phyloP scores from a whole-genome alignment of 73 alveolate species.

The Breviolum minutum region DNA sequence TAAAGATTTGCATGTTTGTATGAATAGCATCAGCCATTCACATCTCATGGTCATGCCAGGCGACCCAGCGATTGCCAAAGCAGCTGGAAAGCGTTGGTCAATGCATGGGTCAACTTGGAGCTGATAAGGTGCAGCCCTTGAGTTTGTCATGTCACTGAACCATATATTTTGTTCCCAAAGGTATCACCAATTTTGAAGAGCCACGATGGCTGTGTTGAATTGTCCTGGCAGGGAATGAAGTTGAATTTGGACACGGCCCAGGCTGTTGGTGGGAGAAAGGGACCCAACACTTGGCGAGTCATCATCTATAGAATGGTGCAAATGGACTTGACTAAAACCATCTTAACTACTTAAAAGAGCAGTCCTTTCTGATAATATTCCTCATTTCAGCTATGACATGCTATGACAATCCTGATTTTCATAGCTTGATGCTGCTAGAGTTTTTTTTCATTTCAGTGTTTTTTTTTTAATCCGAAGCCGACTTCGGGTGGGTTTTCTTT shows the following conservation, averaged over 20 bases:
- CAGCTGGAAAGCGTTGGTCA: slow-evolving; percentile 28
- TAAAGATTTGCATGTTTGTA: background rate
- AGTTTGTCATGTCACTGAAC: background rate
- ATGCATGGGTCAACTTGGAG: slow-evolving; percentile 54
- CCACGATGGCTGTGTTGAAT: background rate
- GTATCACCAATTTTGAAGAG: background rate
- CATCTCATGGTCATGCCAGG: background rate
- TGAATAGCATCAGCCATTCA: background rate
- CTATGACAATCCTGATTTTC: too few relatives aligned
- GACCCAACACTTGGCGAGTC: background rate
- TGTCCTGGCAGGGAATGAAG: slow-evolving; percentile 3
- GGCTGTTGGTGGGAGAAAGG: background rate
- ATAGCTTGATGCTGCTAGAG: too few relatives aligned
- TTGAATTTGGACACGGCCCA: background rate
- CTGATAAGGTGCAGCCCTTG: slow-evolving; percentile 18
- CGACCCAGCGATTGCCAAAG: background rate
- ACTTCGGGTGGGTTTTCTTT: background rate
- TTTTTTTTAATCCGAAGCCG: background rate
- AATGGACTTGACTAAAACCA: too few relatives aligned
- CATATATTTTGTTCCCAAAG: background rate
- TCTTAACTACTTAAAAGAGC: too few relatives aligned
- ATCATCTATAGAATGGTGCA: too few relatives aligned
- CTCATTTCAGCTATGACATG: too few relatives aligned
- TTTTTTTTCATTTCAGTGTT: background rate
- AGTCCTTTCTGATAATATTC: too few relatives aligned